These are phyloP conservation scores for Lachancea sp. DNA, from an alignment of 805 yeast species.

Conservation along the genomic window DNA sequence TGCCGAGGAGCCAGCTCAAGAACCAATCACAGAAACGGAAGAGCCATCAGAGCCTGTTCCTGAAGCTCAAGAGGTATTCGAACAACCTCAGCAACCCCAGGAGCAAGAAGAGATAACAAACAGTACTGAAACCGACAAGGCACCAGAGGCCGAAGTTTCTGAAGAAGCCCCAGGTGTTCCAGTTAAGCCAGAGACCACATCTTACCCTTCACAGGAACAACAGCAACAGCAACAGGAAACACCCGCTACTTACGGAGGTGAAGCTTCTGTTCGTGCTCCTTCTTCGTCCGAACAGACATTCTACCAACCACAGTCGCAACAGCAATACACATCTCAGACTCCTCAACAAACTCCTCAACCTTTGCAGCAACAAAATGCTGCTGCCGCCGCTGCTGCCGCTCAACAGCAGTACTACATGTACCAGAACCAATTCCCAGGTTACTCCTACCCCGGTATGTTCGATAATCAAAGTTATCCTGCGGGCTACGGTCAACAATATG, in stretches of 20 bases:
- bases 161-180: constrained; percentile 8
- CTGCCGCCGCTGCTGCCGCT: constrained; percentile 26
- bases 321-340: constrained; percentile 22
- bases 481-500: constrained; percentile 26
- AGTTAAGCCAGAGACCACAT: constrained; percentile 3
- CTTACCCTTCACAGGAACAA: constrained; percentile 21
- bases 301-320: constrained; percentile 20
- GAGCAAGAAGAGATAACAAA: constrained; percentile 1
- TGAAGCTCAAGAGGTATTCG: constrained; percentile 9
- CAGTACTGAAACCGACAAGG: constrained; percentile 7
- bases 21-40: constrained; percentile 7
- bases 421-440: constrained; percentile 34
- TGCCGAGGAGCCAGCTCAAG: constrained; percentile 6
- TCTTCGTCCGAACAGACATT: constrained; percentile 16
- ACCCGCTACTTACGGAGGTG: constrained; percentile 13
- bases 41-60: constrained; percentile 10
- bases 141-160: constrained; percentile 6
- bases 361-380: constrained; percentile 22
- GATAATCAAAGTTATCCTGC: constrained; percentile 27
- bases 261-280: constrained; percentile 10
- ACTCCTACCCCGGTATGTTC: constrained; percentile 33
- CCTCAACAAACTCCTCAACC: constrained; percentile 25
- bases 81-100: neutral
- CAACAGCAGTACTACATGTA: constrained; percentile 34
- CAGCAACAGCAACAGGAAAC: constrained; percentile 34